Evolutionary conservation across 2,329 filamentous ascomycete species (phyloP), one percentile per base, ranked within the genome.

Genomic region (Hypomyces rosellus): DNA sequence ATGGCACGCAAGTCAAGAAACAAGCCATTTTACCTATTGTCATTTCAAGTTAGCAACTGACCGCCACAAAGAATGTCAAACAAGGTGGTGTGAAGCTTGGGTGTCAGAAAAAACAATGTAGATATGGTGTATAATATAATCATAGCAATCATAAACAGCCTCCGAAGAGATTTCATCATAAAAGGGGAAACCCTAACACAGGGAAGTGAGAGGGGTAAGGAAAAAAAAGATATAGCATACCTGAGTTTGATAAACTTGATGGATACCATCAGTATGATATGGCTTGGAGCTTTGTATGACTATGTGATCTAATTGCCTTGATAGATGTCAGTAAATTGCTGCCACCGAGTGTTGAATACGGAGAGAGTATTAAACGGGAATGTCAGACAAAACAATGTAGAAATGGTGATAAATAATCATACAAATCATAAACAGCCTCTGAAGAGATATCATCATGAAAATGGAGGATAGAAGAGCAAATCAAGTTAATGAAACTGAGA

Each of bases 361-460:
- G 14, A 39, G 37, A 39, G 9, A 13, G 37, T 14, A n/a, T 9
- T n/a, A 11, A 9, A 18, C 16, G 4, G 37, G 4, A 39, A 15
- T n/a, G 16, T 39, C 37, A 39, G 37, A 39, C n/a, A 39, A 39
- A 13, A 39, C 37, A 39, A 39, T 39, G 37, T 39, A 39, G 37
- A 39, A 39, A 58, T 66, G 46, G 50, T 52, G 50, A 49, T 52
- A 46, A 42, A 57, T 61, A 71, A 71, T 70, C 67, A 71, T 58
- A 39, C 49, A 54, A 51, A 65, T 73, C 71, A 74, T 74, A 73
- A 74, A 74, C 71, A 74, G 71, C 71, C 70, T 73, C 71, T 71
- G 69, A 68, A 60, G 50, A 55, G 57, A 53, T 63, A 62, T 72
- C 69, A 72, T 73, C 69, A 72, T 67, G 55, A 57, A 57, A 65